Base-by-base conservation (phyloP, 2,329 filamentous ascomycete genomes). In the Penicillium sp. region DNA sequence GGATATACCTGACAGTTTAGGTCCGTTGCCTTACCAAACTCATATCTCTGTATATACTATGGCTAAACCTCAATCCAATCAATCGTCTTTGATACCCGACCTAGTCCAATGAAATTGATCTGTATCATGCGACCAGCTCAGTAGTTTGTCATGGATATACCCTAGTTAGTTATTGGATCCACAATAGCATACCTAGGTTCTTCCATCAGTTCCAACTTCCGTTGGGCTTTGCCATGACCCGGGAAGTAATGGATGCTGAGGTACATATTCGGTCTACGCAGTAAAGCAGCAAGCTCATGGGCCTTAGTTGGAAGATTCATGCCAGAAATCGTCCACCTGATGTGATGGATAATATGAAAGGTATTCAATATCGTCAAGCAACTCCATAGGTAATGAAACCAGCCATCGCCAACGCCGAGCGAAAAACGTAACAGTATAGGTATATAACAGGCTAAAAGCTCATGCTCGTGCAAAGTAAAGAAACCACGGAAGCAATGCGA, bases 401-500 rank as follows among this genome's bases (percentile, higher is more conserved):
- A 28, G 25, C 13, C 10, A 11, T 29, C 27, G 3, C 12, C 16
- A 10, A 13, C 41, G 25, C 35, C 35, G 14, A 35, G 22, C 22
- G 33, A 16, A 8, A 49, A 46, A 8, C 22, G 8, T 12, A 25
- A 27, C 8, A 37, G 22, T 10, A 22, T 5, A 22, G 19, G 29
- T 44, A 49, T 19, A 29, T 18, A 28, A 46, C 13, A 25, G 41
- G 46, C 45, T 48, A 29, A 33, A 1, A 13, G 30, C 46, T 37
- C 41, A 45, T 45, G 9, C 19, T 28, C 45, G 28, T 34, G 4
- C 16, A 29, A 14, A 9, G 1, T 0, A 34, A 22, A 14, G 5
- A 3, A 22, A 22, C 3, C 5, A 22, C n/a, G n/a, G n/a, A 22
- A 22, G 19, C 19, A 22, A 22, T n/a, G n/a, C n/a, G n/a, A n/a